A percentile compares a stretch with the other conserved stretches of the same genome.
Evolutionary conservation across 352 stramenopile species (phyloP).

Genomic region (Phytophthora boehmeriae): DNA sequence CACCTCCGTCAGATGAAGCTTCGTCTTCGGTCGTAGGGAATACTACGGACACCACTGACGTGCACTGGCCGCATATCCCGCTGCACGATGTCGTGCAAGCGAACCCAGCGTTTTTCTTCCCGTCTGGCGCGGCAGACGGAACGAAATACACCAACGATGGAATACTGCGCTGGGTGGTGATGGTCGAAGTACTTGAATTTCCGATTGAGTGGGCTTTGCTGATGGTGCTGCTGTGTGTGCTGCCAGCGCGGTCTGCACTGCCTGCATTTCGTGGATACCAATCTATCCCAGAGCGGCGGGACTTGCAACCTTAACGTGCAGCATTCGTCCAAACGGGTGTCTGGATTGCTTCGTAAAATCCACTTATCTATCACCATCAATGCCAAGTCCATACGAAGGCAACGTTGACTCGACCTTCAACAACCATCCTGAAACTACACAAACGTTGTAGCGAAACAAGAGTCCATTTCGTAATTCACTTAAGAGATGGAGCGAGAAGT

Average conservation of each 20-base stretch:
- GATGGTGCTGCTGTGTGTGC: constrained; percentile 61
- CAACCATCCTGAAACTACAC: too few species aligned
- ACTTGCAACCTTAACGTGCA: constrained; percentile 22
- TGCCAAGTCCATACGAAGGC: too few species aligned
- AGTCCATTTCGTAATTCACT: too few species aligned
- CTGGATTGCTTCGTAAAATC: too few species aligned
- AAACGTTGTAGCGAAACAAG: too few species aligned
- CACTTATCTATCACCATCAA: too few species aligned
- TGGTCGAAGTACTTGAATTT: constrained; percentile 68
- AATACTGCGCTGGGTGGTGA: constrained; percentile 60
- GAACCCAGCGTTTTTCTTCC: constrained; percentile 75
- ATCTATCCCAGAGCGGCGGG: constrained; percentile 41
- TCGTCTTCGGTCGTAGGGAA: constrained; percentile 23
- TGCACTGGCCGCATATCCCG: constrained; percentile 40
- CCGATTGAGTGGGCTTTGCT: constrained; percentile 65
- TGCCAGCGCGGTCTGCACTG: constrained; percentile 54
- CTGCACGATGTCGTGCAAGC: constrained; percentile 54
- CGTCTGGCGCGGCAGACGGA: constrained; percentile 26
- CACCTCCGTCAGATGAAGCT: constrained; percentile 18
- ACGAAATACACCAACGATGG: constrained; percentile 21
- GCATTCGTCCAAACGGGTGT: too few species aligned
- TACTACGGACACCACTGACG: constrained; percentile 13
- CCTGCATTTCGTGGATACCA: constrained; percentile 65
- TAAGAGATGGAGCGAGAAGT: too few species aligned
- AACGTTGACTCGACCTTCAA: too few species aligned